phyloP scores from a whole-genome alignment of 257 asterid genomes.

The Solanum habrochaites region DNA sequence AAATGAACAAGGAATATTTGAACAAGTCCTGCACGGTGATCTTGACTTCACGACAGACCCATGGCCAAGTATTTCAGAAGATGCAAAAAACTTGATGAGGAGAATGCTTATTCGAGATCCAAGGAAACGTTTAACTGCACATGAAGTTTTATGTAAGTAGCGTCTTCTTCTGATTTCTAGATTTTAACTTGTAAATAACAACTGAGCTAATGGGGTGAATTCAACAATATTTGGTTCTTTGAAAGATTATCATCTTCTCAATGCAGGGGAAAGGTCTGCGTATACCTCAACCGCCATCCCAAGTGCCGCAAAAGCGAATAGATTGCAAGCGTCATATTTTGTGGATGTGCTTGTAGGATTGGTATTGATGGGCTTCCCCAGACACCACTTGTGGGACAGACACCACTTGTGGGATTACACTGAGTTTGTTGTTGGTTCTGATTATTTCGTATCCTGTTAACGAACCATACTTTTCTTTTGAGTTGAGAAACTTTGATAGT shows the following conservation, averaged over 20 bases:
- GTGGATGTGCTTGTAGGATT: no score
- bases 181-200: not conserved
- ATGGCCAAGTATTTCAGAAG: slow-evolving; percentile 86
- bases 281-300: no score
- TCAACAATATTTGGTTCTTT: not conserved
- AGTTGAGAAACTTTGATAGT: not conserved
- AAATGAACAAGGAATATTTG: slow-evolving; percentile 84
- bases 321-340: no score
- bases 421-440: not conserved
- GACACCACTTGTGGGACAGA: no score
- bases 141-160: slow-evolving; percentile 84
- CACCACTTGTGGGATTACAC: not conserved
- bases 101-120: slow-evolving; percentile 91
- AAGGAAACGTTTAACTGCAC: slow-evolving; percentile 71
- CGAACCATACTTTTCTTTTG: not conserved
- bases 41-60: slow-evolving; percentile 89
- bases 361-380: no score
- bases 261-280: not conserved
- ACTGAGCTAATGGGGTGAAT: not conserved
- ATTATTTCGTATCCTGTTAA: not conserved
- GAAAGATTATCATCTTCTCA: not conserved
- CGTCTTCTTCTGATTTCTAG: not conserved
- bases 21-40: slow-evolving; percentile 88
- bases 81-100: slow-evolving; percentile 81
- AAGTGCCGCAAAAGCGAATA: no score